Evolutionary conservation across 1,284 basidiomycete genomes (phyloP), one percentile per base, ranked within the genome.

Genomic region (Testicularia cyperi): DNA sequence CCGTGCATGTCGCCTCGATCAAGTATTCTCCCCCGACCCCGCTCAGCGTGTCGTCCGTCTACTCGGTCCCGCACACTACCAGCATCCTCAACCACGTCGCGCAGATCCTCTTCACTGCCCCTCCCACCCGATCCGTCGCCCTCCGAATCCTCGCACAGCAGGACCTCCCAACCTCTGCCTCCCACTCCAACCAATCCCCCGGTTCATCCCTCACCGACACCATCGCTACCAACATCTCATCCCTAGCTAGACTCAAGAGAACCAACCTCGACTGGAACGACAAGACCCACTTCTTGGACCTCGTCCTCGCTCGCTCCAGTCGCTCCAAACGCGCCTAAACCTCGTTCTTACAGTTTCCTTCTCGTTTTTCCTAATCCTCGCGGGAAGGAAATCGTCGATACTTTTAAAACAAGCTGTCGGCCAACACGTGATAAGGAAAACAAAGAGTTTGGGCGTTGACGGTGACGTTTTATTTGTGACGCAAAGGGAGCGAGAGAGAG

Each of bases 21-120:
- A 53, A 54, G 15, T 56, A 64, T 41, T 6, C 31, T 3, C 37
- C 54, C n/a, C 43, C 60, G 1, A 41, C 38, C 4, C 14, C 31
- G 0, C 36, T 40, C 14, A 31, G 16, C 14, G 18, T 26, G 4
- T 43, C 54, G 8, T 35, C 54, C 15, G 36, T 54, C 0, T 44
- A 53, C 38, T 31, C 42, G 3, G 44, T 53, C 3, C 41, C 42
- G 1, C 12, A 6, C 1, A 33, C 34, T 0, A 24, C 36, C 20
- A 45, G 19, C 25, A 24, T 38, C 1, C 1, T 5, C 18, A n/a
- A 6, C 0, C 54, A 57, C 13, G 5, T 43, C 3, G 14, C 21
- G 3, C 5, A 30, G 1, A 35, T 51, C 5, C 10, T 52, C 1
- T 39, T 58, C 29, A 19, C 36, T 5, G 40, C 40, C 0, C 29